Conservation (phyloP, 257 asterid species). For the Parsonsia alboflavescens region DNA sequence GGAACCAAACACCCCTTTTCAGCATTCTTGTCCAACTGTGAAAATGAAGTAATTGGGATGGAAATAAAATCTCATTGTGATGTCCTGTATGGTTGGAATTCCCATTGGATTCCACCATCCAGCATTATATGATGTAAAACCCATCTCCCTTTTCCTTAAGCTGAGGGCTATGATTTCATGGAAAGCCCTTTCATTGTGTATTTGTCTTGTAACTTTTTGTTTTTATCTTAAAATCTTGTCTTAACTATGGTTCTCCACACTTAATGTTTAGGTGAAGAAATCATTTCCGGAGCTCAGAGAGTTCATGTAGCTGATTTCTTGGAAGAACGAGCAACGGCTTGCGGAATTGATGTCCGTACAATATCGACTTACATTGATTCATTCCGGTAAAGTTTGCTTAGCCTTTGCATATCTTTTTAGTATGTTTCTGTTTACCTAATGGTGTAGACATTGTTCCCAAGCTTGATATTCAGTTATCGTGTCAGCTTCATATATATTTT, state of each 20-base stretch:
- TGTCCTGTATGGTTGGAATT: no score
- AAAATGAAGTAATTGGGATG: no score
- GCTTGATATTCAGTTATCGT: no score
- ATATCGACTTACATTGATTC: slow-evolving; percentile 79
- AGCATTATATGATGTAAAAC: no score
- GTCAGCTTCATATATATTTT: no score
- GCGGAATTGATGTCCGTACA: slow-evolving; percentile 69
- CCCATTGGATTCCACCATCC: no score
- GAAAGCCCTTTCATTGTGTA: background rate
- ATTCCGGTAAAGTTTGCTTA: slow-evolving; percentile 47
- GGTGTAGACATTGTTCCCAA: background rate
- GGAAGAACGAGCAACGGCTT: slow-evolving; percentile 58
- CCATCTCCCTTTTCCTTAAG: no score
- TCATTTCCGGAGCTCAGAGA: slow-evolving; percentile 96
- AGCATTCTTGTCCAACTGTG: no score
- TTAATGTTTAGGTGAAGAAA: slow-evolving; percentile 67
- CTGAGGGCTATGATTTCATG: no score
- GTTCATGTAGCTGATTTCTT: slow-evolving; percentile 61
- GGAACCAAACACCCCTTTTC: no score
- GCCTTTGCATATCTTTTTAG: background rate
- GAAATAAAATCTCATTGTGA: no score
- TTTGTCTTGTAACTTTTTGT: background rate
- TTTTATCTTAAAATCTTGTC: background rate
- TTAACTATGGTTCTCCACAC: background rate
- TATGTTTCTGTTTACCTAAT: no score